These are phyloP conservation scores for Microbotryum intermedium DNA, from an alignment of 1,284 basidiomycete genomes.

Conservation along the genomic window DNA sequence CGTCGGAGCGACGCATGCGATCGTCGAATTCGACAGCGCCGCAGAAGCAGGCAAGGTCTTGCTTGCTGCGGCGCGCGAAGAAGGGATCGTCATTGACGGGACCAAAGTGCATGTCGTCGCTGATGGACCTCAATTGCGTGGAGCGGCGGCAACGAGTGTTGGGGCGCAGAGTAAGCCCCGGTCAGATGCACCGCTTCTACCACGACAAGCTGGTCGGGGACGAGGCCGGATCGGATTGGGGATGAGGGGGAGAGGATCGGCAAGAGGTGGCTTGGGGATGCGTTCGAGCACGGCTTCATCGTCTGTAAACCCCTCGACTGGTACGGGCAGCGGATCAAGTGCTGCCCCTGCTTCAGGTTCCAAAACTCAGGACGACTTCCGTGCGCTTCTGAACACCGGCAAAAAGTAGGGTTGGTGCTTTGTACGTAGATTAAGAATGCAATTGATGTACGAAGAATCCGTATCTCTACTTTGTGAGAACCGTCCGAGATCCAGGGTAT, in stretches of 20 bases:
- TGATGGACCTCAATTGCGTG: conserved; percentile 9
- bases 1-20: conserved; percentile 43
- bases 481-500: too few species aligned
- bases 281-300: neutral
- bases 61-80: conserved; percentile 41
- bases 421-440: too few species aligned
- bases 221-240: conserved; percentile 19
- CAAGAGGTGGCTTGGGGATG: conserved; percentile 8
- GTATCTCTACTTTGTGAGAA: too few species aligned
- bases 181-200: conserved; percentile 11
- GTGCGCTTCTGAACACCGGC: conserved; percentile 21
- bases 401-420: neutral
- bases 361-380: conserved; percentile 26
- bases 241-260: conserved; percentile 5
- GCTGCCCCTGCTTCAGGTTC: neutral
- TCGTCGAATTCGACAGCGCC: conserved; percentile 62
- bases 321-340: neutral
- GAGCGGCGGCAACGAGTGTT: conserved; percentile 7
- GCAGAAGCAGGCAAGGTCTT: conserved; percentile 74
- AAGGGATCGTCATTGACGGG: conserved; percentile 11
- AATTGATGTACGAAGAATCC: too few species aligned
- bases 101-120: conserved; percentile 10
- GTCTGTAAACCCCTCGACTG: neutral
- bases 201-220: conserved; percentile 15
- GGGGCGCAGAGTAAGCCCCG: neutral